Evolutionary conservation across 352 stramenopile species (phyloP), one percentile per base, ranked within the genome.

Genomic region (Phytophthora tentaculata): DNA sequence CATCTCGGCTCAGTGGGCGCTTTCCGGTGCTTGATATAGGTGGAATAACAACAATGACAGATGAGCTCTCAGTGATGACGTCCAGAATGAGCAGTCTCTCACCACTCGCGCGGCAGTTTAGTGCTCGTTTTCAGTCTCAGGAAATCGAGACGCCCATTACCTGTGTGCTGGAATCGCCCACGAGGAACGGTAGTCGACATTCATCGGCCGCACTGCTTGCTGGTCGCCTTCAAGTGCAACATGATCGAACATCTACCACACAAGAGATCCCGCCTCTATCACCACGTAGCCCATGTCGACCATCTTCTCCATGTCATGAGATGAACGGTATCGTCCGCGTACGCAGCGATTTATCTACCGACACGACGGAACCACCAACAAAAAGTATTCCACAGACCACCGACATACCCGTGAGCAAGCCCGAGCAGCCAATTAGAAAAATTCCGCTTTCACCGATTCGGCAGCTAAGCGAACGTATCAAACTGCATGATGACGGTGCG

Each of bases 381-480:
- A 64, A 28, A 45, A 49, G 14, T 17, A 14, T 43, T 49, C 56
- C 55, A 10, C 26, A 39, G 2, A 29, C 14, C 16, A 51, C 12
- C 19, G 60, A 70, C 6, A 56, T 23, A 1, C 49, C 49, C 2
- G 7, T 41, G 1, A 60, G 20, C 13, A 71, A 61, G 23, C 20
- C 22, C 49, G 61, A 43, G 1, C 0, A 37, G 4, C 37, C 56
- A 58, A n/a, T 26, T 13, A 61, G 37, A 39, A 49, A 26, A 16
- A 9, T 48, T 57, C 56, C 55, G 3, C 51, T 67, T 22, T 70
- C 61, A 3, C 61, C 67, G 0, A 67, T 67, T 24, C 55, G 61
- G 35, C 47, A 71, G 28, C 49, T 67, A 48, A 67, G 61, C 24
- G 44, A 63, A 19, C 62, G 68, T 13, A 56, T 64, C 17, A 72